Evolutionary conservation across 2,329 filamentous ascomycete genomes (phyloP).

Genomic region (Raffaelea albimanens): DNA sequence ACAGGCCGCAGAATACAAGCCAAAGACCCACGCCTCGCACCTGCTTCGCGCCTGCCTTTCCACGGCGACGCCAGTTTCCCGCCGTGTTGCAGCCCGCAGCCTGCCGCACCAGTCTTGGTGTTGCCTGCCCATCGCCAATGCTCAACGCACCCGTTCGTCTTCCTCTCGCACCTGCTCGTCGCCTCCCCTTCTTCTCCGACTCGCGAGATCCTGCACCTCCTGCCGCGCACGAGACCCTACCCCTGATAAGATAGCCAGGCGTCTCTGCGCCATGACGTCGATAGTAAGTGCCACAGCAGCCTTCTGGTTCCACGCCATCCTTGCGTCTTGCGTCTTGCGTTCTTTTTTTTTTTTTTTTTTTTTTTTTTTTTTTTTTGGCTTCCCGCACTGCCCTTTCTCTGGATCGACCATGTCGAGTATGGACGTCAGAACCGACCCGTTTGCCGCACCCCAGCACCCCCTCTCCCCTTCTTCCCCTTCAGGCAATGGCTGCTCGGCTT

Average conservation of each 20-base stretch:
- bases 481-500: no score
- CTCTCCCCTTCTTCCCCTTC: no score
- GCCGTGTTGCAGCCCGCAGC: no score
- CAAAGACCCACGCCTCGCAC: no score
- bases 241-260: constrained; percentile 13
- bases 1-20: no score
- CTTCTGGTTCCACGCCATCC: neutral
- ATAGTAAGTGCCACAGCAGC: constrained; percentile 18
- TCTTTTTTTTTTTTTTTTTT: constrained; percentile 3
- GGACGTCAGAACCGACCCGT: no score
- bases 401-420: no score
- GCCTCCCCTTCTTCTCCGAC: neutral
- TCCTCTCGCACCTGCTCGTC: neutral
- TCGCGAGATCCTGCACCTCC: constrained; percentile 5
- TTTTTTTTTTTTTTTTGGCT: neutral
- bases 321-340: constrained; percentile 1
- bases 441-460: neutral
- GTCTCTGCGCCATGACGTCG: constrained; percentile 20
- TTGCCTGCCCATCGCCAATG: neutral
- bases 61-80: no score
- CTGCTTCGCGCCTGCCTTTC: no score
- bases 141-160: neutral
- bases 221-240: neutral
- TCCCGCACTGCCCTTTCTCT: neutral
- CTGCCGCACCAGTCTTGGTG: no score